phyloP scores from a whole-genome alignment of 2,329 filamentous ascomycete species.

The Ambrosiella beaveri region DNA sequence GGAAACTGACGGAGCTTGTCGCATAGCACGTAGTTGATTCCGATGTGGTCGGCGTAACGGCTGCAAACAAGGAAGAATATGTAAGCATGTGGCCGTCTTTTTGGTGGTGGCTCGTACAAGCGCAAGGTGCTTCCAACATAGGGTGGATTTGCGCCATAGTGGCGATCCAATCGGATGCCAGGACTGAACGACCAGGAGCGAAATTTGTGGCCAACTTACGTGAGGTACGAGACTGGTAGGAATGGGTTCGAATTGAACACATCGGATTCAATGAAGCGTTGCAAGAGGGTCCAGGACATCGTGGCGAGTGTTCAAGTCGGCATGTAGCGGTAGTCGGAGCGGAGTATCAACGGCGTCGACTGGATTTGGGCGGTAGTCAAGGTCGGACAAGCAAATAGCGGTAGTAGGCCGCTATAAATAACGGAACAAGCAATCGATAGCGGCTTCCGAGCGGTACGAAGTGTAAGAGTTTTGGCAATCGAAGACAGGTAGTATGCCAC shows the following conservation, averaged over 20 bases:
- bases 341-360: too few relatives aligned
- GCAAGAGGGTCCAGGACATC: slow-evolving; percentile 76
- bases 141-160: neutral
- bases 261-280: slow-evolving; percentile 83
- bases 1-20: slow-evolving; percentile 77
- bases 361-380: too few relatives aligned
- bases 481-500: too few relatives aligned
- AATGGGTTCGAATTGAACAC: slow-evolving; percentile 86
- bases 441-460: too few relatives aligned
- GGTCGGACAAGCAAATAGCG: too few relatives aligned
- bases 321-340: neutral
- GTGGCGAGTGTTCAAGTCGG: slow-evolving; percentile 15
- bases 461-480: too few relatives aligned
- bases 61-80: slow-evolving; percentile 26
- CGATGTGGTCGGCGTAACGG: slow-evolving; percentile 76
- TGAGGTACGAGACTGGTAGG: slow-evolving; percentile 73
- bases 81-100: slow-evolving; percentile 3
- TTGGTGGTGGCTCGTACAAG: neutral
- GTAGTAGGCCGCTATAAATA: too few relatives aligned
- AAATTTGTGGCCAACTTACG: slow-evolving; percentile 36
- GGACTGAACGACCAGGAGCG: neutral
- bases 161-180: neutral
- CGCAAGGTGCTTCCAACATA: neutral
- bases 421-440: too few relatives aligned
- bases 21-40: slow-evolving; percentile 78